A percentile compares a stretch with the other conserved stretches of the same genome.
These are phyloP conservation scores for Setaria italica DNA, from an alignment of 202 grass and related monocot species.

Conservation along the genomic window DNA sequence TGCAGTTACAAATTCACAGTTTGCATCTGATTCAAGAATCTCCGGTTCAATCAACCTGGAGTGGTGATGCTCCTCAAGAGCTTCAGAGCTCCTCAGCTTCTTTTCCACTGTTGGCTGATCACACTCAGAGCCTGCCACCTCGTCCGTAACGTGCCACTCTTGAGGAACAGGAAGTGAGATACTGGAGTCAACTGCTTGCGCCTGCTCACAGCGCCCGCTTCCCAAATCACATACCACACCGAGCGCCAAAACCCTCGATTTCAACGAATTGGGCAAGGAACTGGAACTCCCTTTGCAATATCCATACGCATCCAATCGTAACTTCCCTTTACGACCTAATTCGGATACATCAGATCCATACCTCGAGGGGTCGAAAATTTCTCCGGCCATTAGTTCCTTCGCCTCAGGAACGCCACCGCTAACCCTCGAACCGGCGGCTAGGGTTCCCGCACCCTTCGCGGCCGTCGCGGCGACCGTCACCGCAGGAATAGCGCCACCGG, in stretches of 20 bases:
- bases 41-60: conserved; percentile 27
- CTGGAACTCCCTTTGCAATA: conserved; percentile 25
- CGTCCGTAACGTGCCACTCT: background rate
- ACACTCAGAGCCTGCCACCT: background rate
- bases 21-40: conserved; percentile 29
- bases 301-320: conserved; percentile 2
- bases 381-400: background rate
- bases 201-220: background rate
- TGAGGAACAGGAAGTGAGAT: background rate
- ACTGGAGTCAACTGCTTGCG: background rate
- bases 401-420: background rate
- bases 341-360: conserved; percentile 39
- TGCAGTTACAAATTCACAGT: conserved; percentile 22
- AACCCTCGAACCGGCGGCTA: conserved; percentile 45
- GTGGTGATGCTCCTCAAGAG: background rate
- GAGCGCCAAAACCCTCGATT: conserved; percentile 12
- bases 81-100: background rate
- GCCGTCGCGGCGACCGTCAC: conserved; percentile 6
- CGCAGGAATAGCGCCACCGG: background rate
- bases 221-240: conserved; percentile 30
- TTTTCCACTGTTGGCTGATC: background rate
- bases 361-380: conserved; percentile 14
- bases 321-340: conserved; percentile 25
- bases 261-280: conserved; percentile 20
- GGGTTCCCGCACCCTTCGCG: conserved; percentile 44